A percentile compares a stretch with the other conserved stretches of the same genome.
These are phyloP conservation scores for Colletotrichum costaricense DNA, from an alignment of 2,329 filamentous ascomycete species.

Conservation along the genomic window DNA sequence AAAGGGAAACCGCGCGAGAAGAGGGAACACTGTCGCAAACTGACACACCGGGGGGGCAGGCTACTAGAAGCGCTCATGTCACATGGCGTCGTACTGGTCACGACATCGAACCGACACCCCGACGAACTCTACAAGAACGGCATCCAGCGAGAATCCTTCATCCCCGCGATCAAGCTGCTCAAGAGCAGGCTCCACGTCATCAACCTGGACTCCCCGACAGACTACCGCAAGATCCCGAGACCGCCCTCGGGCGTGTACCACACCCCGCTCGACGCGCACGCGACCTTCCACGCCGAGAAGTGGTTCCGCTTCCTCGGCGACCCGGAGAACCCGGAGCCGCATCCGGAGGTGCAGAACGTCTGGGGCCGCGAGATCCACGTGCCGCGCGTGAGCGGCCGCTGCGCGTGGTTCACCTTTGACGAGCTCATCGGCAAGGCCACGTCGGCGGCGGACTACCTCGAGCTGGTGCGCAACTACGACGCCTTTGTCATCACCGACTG, in stretches of 20 bases:
- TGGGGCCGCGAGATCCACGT: conserved; percentile 94
- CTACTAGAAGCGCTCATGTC: conserved; percentile 93
- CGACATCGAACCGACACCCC: conserved; percentile 96
- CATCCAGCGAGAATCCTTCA: conserved; percentile 93
- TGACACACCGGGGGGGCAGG: conserved; percentile 48
- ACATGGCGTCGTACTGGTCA: conserved; percentile 95
- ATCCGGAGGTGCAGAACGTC: conserved; percentile 82
- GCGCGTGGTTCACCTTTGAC: conserved; percentile 91
- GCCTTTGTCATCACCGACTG: conserved; percentile 93
- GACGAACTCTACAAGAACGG: conserved; percentile 98
- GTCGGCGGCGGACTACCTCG: conserved; percentile 94
- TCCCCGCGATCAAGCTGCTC: conserved; percentile 93
- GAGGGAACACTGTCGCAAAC: not conserved
- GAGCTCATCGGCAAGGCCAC: conserved; percentile 91
- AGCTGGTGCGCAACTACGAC: conserved; percentile 89
- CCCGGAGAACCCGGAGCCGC: conserved; percentile 78
- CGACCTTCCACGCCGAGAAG: conserved; percentile 84
- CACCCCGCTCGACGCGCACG: conserved; percentile 83
- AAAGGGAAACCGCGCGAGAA: not conserved
- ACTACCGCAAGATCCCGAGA: conserved; percentile 96
- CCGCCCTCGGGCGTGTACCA: conserved; percentile 96
- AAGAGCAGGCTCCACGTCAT: conserved; percentile 87
- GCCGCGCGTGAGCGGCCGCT: conserved; percentile 86
- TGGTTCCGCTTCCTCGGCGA: conserved; percentile 98
- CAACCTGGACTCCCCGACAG: conserved; percentile 93